A percentile compares a stretch with the other conserved stretches of the same genome.
Conservation (phyloP, 106 monocot species). For the Phalaenopsis aphrodite region DNA sequence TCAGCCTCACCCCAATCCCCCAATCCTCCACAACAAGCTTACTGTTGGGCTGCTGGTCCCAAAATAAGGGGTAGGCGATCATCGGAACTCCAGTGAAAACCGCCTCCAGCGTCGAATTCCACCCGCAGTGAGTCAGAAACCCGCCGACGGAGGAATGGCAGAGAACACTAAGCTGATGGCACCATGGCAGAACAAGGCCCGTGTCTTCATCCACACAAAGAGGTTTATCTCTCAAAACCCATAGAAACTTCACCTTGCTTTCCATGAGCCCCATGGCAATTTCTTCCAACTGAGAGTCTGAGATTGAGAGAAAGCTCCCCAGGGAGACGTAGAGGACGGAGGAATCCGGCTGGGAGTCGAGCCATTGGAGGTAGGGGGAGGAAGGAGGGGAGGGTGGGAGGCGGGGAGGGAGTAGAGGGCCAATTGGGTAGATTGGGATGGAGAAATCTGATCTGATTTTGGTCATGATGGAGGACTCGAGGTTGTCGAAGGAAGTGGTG, state of each 20-base stretch:
- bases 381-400: background rate
- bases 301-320: constrained; percentile 45
- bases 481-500: constrained; percentile 14
- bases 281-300: constrained; percentile 28
- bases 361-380: constrained; percentile 21
- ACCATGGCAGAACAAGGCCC: constrained; percentile 29
- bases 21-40: constrained; percentile 40
- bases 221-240: constrained; percentile 14
- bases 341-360: constrained; percentile 28
- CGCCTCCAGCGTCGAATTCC: constrained; percentile 62
- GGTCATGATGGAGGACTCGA: constrained; percentile 14
- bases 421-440: constrained; percentile 15
- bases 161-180: constrained; percentile 45
- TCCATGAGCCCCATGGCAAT: constrained; percentile 24
- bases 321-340: constrained; percentile 61
- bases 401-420: constrained; percentile 15
- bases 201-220: background rate
- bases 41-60: constrained; percentile 40
- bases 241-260: constrained; percentile 39
- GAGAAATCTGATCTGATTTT: constrained; percentile 10
- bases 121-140: constrained; percentile 74
- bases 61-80: constrained; percentile 41
- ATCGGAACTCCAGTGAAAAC: constrained; percentile 41
- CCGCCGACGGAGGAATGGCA: constrained; percentile 50
- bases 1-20: constrained; percentile 34